Base-by-base conservation (phyloP, 139 green algal species). In the Raphidocelis subcapitata region DNA sequence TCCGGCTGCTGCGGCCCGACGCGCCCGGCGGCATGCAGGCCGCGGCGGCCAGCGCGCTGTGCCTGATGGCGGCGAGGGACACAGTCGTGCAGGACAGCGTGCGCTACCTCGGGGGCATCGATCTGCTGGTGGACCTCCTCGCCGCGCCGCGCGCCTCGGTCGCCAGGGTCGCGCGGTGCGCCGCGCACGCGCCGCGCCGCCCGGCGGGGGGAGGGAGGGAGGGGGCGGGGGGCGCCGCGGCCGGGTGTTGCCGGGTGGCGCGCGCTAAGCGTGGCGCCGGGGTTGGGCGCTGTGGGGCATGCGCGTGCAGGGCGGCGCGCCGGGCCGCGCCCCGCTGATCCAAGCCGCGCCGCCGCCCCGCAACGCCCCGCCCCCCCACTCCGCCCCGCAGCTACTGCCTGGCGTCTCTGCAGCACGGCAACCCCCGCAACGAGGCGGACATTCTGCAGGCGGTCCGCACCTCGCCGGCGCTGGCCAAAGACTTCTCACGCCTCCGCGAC, bases 401-500 rank as follows among this genome's bases (percentile, higher is more conserved):
- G 47, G 41, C 5, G 8, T 20, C 52, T 2, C 54, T 78, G 21
- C 65, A 72, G 51, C 72, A 78, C 52, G 41, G 56, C 35, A 78
- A 78, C 72, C 1, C 51, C 3, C 72, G 72, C 62, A 78, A 78
- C 32, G 51, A 63, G 12, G n/a, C 51, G 15, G 72, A 78, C 23
- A 72, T 78, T 5, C n/a, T 78, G 36, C 24, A 33, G 26, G 29
- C 20, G 31, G 16, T 78, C 33, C 33, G 62, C 10, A 41, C 33
- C 15, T 65, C 28, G 35, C n/a, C 51, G 32, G 62, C 52, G 31
- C 72, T 78, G 2, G 62, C 52, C 37, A 24, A 29, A 46, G 70
- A 77, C 70, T 77, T 65, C 60, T 63, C 37, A 35, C 60, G 60
- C 28, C 70, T 77, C 23, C 68, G 69, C 60, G 70, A 77, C 36